A percentile compares a stretch with the other conserved stretches of the same genome.
Conservation (phyloP, 306 rosid genomes). For the cucumber (Cucumis sativus) region Cucumber_9930_V3 NC_026656.2:24742001-24742500, state of each 20-base stretch:
- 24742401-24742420: slow-evolving; percentile 58
- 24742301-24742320: neutral
- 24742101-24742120: neutral
- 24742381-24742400: slow-evolving; percentile 68
- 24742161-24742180: neutral
- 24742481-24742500: slow-evolving; percentile 54
- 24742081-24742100: neutral
- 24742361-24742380: slow-evolving; percentile 37
- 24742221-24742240: neutral
- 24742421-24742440: slow-evolving; percentile 52
- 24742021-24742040: neutral
- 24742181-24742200: neutral
- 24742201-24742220: neutral
- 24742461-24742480: slow-evolving; percentile 62
- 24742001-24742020: neutral
- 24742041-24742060: neutral
- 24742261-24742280: neutral
- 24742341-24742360: slow-evolving; percentile 14
- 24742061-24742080: neutral
- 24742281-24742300: neutral
- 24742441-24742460: slow-evolving; percentile 60
- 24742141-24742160: neutral
- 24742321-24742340: neutral
- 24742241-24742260: neutral
- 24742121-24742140: neutral